Conservation (phyloP, 2,329 filamentous ascomycete species). For the Colletotrichum eleusines region DNA sequence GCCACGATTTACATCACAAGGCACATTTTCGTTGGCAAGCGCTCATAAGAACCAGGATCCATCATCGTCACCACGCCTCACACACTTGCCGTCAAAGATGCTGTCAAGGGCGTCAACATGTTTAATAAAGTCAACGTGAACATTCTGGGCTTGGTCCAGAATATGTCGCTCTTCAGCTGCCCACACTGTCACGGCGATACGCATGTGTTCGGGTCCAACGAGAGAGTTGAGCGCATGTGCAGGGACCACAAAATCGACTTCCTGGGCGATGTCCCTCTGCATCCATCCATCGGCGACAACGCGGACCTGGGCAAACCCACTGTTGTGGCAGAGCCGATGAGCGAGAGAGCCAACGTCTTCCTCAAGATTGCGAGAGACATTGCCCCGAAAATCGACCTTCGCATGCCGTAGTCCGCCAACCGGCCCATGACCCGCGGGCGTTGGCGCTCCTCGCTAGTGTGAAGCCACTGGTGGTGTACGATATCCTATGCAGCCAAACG, state of each 20-base stretch:
- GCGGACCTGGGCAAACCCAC: slow-evolving; percentile 90
- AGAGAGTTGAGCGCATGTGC: slow-evolving; percentile 77
- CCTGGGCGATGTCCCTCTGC: slow-evolving; percentile 88
- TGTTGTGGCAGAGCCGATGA: slow-evolving; percentile 86
- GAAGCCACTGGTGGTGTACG: slow-evolving; percentile 12
- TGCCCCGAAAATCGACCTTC: slow-evolving; percentile 55
- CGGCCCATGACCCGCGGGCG: neutral
- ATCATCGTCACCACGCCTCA: slow-evolving; percentile 95
- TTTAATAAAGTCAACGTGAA: slow-evolving; percentile 87
- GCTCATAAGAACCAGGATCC: slow-evolving; percentile 64
- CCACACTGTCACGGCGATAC: slow-evolving; percentile 81
- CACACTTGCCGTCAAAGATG: slow-evolving; percentile 91
- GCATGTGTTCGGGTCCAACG: slow-evolving; percentile 78
- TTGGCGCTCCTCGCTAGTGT: no score
- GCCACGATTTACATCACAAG: no score
- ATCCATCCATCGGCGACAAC: slow-evolving; percentile 87
- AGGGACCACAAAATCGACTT: slow-evolving; percentile 80
- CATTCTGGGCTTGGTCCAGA: slow-evolving; percentile 88
- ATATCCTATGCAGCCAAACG: slow-evolving; percentile 39
- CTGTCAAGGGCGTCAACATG: slow-evolving; percentile 91
- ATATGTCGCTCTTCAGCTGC: slow-evolving; percentile 89
- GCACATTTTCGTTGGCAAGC: neutral
- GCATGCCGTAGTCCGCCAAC: slow-evolving; percentile 21
- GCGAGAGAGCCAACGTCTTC: slow-evolving; percentile 79
- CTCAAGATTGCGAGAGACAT: slow-evolving; percentile 73